phyloP scores from a whole-genome alignment of 305 asterid genomes.

The Ruellia speciosa region DNA sequence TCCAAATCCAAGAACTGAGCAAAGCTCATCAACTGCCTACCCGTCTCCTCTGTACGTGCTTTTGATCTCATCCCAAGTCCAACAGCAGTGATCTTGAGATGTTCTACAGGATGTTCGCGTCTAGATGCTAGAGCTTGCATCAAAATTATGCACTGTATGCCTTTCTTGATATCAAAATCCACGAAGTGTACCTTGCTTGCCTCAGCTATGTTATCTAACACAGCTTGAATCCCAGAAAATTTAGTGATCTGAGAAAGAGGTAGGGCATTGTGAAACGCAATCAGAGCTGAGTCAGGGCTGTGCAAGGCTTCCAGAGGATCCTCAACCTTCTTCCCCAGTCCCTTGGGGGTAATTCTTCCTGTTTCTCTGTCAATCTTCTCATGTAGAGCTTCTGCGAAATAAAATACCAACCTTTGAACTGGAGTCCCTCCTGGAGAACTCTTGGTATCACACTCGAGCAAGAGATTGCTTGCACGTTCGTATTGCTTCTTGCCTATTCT shows the following conservation, averaged over 20 bases:
- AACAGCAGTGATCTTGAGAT: slow-evolving; percentile 34
- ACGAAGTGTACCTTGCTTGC: slow-evolving; percentile 38
- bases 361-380: slow-evolving; percentile 45
- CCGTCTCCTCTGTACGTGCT: slow-evolving; percentile 26
- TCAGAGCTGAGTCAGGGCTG: slow-evolving; percentile 12
- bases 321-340: slow-evolving; percentile 25
- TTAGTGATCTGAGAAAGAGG: slow-evolving; percentile 41
- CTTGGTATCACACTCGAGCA: slow-evolving; percentile 29
- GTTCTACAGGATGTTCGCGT: slow-evolving; percentile 21
- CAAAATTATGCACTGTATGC: slow-evolving; percentile 32
- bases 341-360: slow-evolving; percentile 27
- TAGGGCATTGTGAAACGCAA: slow-evolving; percentile 30
- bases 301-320: slow-evolving; percentile 27
- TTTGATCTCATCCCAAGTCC: slow-evolving; percentile 20
- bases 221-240: slow-evolving; percentile 41
- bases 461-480: slow-evolving; percentile 23
- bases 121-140: slow-evolving; percentile 37
- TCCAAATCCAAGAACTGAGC: slow-evolving; percentile 26
- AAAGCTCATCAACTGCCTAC: slow-evolving; percentile 26
- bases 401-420: slow-evolving; percentile 38
- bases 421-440: slow-evolving; percentile 26
- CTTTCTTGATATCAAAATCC: slow-evolving; percentile 34
- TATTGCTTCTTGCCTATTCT: slow-evolving; percentile 30
- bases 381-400: slow-evolving; percentile 48
- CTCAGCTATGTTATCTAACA: slow-evolving; percentile 34